These are phyloP conservation scores for Tetrahymena borealis DNA, from an alignment of 73 alveolate species.

Conservation along the genomic window DNA sequence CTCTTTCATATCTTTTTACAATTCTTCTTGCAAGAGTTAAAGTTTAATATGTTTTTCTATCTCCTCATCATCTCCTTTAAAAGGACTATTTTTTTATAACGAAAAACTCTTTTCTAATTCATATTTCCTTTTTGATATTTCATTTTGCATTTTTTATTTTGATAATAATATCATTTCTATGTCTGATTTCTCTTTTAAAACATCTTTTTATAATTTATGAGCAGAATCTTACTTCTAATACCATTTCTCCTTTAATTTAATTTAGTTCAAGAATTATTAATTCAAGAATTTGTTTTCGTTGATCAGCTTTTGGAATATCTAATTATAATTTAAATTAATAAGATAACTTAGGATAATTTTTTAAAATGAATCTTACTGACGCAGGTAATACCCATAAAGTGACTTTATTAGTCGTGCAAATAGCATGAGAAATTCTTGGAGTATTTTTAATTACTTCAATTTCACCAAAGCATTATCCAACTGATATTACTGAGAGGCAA, in stretches of 20 bases:
- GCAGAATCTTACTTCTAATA: background rate
- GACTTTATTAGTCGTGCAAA: background rate
- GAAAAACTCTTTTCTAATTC: background rate
- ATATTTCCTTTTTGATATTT: background rate
- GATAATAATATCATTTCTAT: background rate
- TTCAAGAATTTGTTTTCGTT: background rate
- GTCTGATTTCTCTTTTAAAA: background rate
- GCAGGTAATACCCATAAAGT: background rate
- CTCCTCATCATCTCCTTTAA: background rate
- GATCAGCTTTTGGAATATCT: background rate
- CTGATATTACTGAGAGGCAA: background rate
- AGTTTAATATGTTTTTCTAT: background rate
- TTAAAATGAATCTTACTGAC: background rate
- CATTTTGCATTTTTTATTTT: background rate
- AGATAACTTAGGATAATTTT: background rate
- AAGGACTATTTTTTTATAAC: background rate
- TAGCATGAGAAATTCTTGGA: background rate
- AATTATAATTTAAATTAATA: background rate
- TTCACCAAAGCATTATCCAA: background rate
- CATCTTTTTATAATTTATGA: background rate
- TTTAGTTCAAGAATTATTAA: background rate
- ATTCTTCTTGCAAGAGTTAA: background rate
- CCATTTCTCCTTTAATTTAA: background rate
- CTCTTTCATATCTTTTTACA: background rate
- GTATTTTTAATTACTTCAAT: background rate